These are phyloP conservation scores for Lasiosphaeria ovina DNA, from an alignment of 495 filamentous ascomycete genomes.

Conservation along the genomic window DNA sequence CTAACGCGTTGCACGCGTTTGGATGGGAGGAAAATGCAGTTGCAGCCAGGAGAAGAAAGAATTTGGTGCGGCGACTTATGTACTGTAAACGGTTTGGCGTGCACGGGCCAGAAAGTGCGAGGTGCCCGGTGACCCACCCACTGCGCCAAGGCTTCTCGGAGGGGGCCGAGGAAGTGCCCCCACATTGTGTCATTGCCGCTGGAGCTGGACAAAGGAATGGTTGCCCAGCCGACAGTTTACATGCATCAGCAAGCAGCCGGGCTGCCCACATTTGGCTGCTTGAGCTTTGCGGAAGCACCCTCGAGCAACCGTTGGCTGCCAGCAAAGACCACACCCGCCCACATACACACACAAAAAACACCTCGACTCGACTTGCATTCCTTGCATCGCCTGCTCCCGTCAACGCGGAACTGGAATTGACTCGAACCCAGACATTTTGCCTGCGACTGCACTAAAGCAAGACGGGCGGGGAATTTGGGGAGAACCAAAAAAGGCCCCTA, in stretches of 20 bases:
- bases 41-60: background rate
- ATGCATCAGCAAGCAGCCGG: constrained; percentile 7
- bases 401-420: background rate
- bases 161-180: background rate
- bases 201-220: constrained; percentile 15
- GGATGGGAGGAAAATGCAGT: background rate
- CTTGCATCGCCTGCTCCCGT: background rate
- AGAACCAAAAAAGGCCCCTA: background rate
- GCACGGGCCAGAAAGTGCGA: background rate
- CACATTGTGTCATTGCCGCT: constrained; percentile 25
- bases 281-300: background rate
- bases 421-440: background rate
- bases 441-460: background rate
- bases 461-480: background rate
- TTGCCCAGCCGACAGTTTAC: constrained; percentile 40
- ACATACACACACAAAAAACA: constrained; percentile 1
- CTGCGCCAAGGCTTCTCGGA: too few relatives aligned
- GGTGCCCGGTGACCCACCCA: too few relatives aligned
- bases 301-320: background rate
- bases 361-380: constrained; percentile 10
- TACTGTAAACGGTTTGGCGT: background rate
- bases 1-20: background rate
- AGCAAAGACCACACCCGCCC: background rate
- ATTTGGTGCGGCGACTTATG: background rate
- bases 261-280: background rate